Evolutionary conservation across 495 filamentous ascomycete species (phyloP).

Genomic region (Collariella sp.): DNA sequence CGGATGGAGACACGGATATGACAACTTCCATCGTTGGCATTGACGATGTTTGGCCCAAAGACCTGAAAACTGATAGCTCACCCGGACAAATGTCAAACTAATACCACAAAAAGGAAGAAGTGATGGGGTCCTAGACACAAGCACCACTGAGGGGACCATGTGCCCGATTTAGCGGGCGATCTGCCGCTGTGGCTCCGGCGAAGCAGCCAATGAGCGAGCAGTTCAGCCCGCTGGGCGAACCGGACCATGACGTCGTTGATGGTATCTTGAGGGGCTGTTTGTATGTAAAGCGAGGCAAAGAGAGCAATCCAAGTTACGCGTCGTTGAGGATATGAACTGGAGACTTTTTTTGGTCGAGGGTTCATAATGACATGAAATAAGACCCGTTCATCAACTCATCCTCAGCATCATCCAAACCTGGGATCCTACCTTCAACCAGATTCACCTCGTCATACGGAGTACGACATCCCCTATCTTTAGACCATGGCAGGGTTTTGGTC

Average conservation of each 20-base stretch:
- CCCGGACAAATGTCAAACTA: no score
- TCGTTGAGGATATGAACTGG: background rate
- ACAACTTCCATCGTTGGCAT: no score
- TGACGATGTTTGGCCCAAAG: no score
- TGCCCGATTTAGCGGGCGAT: constrained; percentile 11
- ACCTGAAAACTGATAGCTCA: no score
- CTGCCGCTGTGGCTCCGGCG: constrained; percentile 7
- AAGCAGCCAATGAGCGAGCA: constrained; percentile 9
- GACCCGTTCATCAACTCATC: background rate
- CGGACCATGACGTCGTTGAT: constrained; percentile 12
- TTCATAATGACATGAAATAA: background rate
- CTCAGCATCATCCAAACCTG: no score
- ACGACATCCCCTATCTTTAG: no score
- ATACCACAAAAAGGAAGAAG: no score
- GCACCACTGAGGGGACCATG: constrained; percentile 1
- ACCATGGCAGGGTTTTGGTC: constrained; percentile 5
- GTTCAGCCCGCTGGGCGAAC: background rate
- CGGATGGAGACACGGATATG: no score
- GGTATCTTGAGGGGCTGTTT: background rate
- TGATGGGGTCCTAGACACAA: background rate
- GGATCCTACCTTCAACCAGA: no score
- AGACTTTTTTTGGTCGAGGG: background rate
- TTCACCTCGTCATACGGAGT: no score
- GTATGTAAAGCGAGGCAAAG: background rate
- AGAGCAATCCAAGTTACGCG: background rate